Percentiles rank a stretch among this genome's conserved stretches.
phyloP scores from a whole-genome alignment of 805 yeast genomes.

The Starmerella stellata region DNA sequence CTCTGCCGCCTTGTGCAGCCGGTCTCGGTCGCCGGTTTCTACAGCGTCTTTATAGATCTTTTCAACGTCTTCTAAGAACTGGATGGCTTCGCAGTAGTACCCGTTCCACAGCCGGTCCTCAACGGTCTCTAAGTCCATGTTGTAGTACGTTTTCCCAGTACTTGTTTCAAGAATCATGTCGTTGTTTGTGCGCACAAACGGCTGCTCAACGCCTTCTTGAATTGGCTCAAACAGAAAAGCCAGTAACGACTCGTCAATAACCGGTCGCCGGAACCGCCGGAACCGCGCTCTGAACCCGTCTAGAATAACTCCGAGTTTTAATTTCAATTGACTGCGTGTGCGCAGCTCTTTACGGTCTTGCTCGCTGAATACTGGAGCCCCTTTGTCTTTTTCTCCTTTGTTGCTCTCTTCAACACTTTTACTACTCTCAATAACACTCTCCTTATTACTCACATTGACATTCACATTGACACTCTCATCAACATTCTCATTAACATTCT shows the following conservation, averaged over 20 bases:
- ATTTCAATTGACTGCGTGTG: slow-evolving; percentile 65
- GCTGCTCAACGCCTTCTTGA: slow-evolving; percentile 17
- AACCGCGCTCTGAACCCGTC: slow-evolving; percentile 75
- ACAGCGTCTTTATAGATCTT: slow-evolving; percentile 66
- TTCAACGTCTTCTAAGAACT: slow-evolving; percentile 67
- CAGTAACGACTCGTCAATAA: slow-evolving; percentile 58
- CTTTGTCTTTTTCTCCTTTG: neutral
- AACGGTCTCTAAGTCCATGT: slow-evolving; percentile 83
- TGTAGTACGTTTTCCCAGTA: slow-evolving; percentile 55
- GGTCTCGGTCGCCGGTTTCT: slow-evolving; percentile 63
- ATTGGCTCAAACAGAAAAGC: slow-evolving; percentile 52
- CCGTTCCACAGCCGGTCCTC: slow-evolving; percentile 98
- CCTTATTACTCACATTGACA: too few relatives aligned
- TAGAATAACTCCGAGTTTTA: slow-evolving; percentile 73
- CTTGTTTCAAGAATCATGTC: slow-evolving; percentile 66
- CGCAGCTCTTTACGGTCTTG: slow-evolving; percentile 45
- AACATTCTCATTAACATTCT: neutral
- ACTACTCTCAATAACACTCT: too few relatives aligned
- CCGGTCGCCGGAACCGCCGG: slow-evolving; percentile 77
- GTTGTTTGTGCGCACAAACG: slow-evolving; percentile 28
- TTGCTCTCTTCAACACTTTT: neutral
- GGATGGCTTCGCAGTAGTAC: slow-evolving; percentile 78
- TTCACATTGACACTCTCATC: neutral
- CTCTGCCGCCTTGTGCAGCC: slow-evolving; percentile 66
- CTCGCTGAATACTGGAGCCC: slow-evolving; percentile 1